Percentiles rank a stretch among this genome's conserved stretches.
Evolutionary conservation across 495 filamentous ascomycete species (phyloP).

Genomic region (Penicillium crystallinum): DNA sequence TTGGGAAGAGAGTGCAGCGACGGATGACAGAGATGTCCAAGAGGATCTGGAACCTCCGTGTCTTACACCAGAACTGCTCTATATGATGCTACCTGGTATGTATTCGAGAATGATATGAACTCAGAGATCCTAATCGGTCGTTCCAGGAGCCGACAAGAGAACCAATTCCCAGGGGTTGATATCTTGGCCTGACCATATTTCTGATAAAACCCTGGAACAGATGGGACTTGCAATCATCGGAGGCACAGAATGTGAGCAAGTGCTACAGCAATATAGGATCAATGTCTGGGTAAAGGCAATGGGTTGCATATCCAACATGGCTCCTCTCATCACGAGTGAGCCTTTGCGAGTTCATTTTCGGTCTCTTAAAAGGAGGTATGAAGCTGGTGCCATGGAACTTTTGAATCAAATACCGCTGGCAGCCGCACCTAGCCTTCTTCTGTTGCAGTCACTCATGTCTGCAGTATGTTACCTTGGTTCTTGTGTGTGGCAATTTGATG

Average conservation of each 20-base stretch:
- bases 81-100: constrained; percentile 28
- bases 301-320: constrained; percentile 19
- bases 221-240: constrained; percentile 28
- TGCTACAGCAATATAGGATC: constrained; percentile 20
- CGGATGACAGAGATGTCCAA: constrained; percentile 11
- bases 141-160: constrained; percentile 16
- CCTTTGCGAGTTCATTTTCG: constrained; percentile 17
- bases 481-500: not conserved
- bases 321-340: constrained; percentile 16
- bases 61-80: constrained; percentile 25
- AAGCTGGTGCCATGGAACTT: constrained; percentile 15
- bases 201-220: constrained; percentile 18
- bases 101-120: not conserved
- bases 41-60: constrained; percentile 11
- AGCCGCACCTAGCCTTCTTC: constrained; percentile 20
- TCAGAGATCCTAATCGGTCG: not conserved
- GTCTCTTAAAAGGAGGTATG: constrained; percentile 21
- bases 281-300: constrained; percentile 25
- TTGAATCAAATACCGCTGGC: constrained; percentile 20
- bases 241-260: constrained; percentile 17
- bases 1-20: constrained; percentile 9
- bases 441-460: constrained; percentile 26
- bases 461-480: constrained; percentile 15
- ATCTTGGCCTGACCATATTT: constrained; percentile 29
- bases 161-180: constrained; percentile 23